Evolutionary conservation across 1,284 basidiomycete species (phyloP), one percentile per base, ranked within the genome.

Genomic region (Gymnopus androsaceus): DNA sequence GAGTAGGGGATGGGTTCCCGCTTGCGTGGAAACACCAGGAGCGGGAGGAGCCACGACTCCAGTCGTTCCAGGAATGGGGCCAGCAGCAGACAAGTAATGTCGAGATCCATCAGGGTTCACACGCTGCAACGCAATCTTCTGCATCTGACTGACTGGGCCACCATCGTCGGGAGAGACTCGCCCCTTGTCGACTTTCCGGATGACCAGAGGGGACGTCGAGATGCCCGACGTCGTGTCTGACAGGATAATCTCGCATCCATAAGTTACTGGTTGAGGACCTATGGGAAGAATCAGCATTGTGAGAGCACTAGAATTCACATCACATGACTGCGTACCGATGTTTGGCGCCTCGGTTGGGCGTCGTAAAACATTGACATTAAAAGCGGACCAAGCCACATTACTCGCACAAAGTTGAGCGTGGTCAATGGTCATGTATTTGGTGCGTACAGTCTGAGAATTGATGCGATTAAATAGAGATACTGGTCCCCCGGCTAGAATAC

Each of bases 391-490:
- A 37, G 88, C 83, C 57, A 88, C 78, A 69, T 92, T 92, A 71
- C 91, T 93, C 21, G 92, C 93, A 69, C 87, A 91, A 51, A 95
- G 78, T 70, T 90, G 84, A 62, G 83, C 85, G 68, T 89, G 84
- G 65, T 95, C 91, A 68, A 94, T 90, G 55, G 89, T 91, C 88
- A 97, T 93, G 71, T 95, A 98, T 76, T 97, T 97, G 51, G 95
- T 98, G 63, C 95, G 88, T 58, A 96, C 94, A 23, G 94, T 96
- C 75, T 98, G 95, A 12, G 92, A 93, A 73, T 98, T 95, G 79
- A 98, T 94, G 66, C 95, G 90, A 70, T 95, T 95, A 82, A 95
- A 96, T 49, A 98, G 81, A 55, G 93, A 94, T 49, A 98, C 92
- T n/a, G 93, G 88, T 19, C 93, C 92, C 38, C 90, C 89, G 25